Base-by-base conservation (phyloP, 139 green algal genomes). In the Chlorella sp. region DNA sequence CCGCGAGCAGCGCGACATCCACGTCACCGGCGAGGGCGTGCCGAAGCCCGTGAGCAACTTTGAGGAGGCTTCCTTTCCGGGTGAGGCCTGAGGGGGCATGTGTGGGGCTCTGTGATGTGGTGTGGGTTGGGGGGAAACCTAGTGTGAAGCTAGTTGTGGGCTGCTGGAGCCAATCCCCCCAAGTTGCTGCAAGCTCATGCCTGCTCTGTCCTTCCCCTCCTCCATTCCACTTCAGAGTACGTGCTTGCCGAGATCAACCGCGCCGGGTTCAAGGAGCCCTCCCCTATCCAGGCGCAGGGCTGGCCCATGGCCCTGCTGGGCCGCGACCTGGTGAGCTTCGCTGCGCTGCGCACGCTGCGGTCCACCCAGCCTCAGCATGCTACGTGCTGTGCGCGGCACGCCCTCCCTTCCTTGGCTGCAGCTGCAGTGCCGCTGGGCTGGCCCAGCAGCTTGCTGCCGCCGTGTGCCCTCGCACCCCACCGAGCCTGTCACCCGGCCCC, bases 301-400 rank as follows among this genome's bases (percentile, higher is more conserved):
- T 98, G 96, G 96, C 96, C 96, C 28, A 98, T 98, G 93, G 95
- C 95, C 0, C 88, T 98, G 82, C 73, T 95, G 74, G 96, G 96
- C 2, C 84, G 95, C 17, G 96, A 98, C 89, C 87, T 98, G 26
- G 91, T 60, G 51, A 60, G 51, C 11, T 11, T 11, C 44, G 44
- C 44, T n/a, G 44, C 51, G 51, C 51, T 60, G 51, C 12, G 51
- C 51, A 60, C 13, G 51, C 51, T 60, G 51, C 15, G 44, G n/a
- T n/a, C n/a, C n/a, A n/a, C n/a, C n/a, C n/a, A n/a, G n/a, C n/a
- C n/a, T n/a, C n/a, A n/a, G n/a, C n/a, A n/a, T n/a, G n/a, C n/a
- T n/a, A n/a, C n/a, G n/a, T n/a, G 44, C 44, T 51, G 44, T 51
- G 44, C 44, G 9, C 44, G 44, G 44, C 44, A 51, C 9, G 44